phyloP scores from a whole-genome alignment of 2,329 filamentous ascomycete genomes.

The Trichoderma koningiopsis region DNA sequence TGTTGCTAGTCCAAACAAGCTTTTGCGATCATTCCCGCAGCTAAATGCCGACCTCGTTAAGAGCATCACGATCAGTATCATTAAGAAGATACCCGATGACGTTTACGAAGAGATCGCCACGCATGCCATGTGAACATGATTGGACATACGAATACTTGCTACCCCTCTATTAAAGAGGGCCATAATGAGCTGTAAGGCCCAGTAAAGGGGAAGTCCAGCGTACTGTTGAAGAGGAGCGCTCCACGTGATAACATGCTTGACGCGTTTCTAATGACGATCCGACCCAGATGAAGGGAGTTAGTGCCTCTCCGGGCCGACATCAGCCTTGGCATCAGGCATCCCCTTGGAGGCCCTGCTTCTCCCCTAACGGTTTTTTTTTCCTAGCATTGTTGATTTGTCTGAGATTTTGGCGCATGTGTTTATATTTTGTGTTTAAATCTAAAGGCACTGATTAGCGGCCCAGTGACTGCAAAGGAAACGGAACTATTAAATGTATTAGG shows the following conservation, averaged over 20 bases:
- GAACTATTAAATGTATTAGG: not conserved
- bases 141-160: not conserved
- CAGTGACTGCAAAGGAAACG: not conserved
- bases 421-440: not conserved
- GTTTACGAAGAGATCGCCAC: constrained; percentile 87
- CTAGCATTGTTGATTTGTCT: not conserved
- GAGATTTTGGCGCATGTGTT: not conserved
- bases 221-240: not conserved
- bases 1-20: constrained; percentile 76
- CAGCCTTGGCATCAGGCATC: not conserved
- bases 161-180: not conserved
- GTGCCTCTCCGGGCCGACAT: not conserved
- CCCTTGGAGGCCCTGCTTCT: not conserved
- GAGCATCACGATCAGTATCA: constrained; percentile 79
- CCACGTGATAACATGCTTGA: not conserved
- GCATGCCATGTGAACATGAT: constrained; percentile 67
- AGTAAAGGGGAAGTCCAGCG: not conserved
- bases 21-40: constrained; percentile 83
- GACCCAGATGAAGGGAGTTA: not conserved
- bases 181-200: not conserved
- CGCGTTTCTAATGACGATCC: not conserved
- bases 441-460: not conserved
- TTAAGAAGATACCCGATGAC: constrained; percentile 86
- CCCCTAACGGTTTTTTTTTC: not conserved
- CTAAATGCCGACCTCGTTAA: constrained; percentile 84